Percentiles rank a stretch among this genome's conserved stretches.
phyloP scores from a whole-genome alignment of 2,329 filamentous ascomycete genomes.

The Beauveria sp. region DNA sequence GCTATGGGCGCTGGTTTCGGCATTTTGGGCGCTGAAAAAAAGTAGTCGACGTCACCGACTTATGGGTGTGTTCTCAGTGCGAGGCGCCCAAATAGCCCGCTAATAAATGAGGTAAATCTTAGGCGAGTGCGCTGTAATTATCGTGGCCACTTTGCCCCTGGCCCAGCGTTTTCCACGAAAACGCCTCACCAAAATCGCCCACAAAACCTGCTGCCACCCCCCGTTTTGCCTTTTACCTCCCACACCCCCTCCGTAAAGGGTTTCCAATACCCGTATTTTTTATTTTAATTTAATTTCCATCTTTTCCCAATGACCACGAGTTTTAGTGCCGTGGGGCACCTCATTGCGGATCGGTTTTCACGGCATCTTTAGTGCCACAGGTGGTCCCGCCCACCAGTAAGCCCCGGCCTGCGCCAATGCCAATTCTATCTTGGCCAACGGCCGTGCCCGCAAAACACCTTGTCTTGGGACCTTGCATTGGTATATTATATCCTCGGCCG shows the following conservation, averaged over 20 bases:
- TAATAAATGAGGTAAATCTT: no score
- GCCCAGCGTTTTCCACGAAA: no score
- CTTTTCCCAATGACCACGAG: neutral
- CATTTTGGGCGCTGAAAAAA: neutral
- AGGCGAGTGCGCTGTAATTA: no score
- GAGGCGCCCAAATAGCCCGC: no score
- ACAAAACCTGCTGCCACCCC: no score
- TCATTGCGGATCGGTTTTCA: constrained; percentile 11
- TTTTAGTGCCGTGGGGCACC: neutral
- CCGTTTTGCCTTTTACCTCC: neutral
- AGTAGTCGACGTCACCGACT: neutral
- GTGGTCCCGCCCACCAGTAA: constrained; percentile 7
- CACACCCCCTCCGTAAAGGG: neutral
- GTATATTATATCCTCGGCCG: constrained; percentile 11
- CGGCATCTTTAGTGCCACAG: constrained; percentile 11
- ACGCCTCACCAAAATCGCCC: no score
- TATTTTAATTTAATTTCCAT: constrained; percentile 7
- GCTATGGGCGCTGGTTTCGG: neutral
- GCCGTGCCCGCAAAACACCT: constrained; percentile 8
- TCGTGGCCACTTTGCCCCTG: no score
- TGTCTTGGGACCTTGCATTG: constrained; percentile 9
- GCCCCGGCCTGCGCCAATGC: constrained; percentile 5
- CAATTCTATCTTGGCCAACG: constrained; percentile 9
- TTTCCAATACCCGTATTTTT: neutral
- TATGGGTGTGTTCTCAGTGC: no score